Percentiles rank a stretch among this genome's conserved stretches.
Conservation (phyloP, 306 rosid species). For the Trifolium pratense region DNA sequence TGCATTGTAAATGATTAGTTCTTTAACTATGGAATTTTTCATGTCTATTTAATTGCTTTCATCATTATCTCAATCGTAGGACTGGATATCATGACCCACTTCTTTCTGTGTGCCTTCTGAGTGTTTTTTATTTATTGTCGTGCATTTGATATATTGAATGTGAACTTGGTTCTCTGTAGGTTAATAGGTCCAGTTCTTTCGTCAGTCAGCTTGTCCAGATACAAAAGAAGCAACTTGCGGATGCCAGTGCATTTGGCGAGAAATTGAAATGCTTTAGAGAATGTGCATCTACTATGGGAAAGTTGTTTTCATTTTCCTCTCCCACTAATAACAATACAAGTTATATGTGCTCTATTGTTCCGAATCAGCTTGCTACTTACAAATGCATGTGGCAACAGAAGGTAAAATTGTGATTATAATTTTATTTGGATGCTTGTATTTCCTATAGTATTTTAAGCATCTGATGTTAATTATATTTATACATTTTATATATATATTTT, state of each 20-base stretch:
- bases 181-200: conserved; percentile 66
- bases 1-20: neutral
- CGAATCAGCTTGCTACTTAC: conserved; percentile 56
- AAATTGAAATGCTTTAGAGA: conserved; percentile 64
- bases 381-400: conserved; percentile 94
- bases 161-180: conserved; percentile 52
- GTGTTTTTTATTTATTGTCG: neutral
- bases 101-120: conserved; percentile 1
- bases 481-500: conserved; percentile 5
- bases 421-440: conserved; percentile 31
- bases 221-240: conserved; percentile 73
- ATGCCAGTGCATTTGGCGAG: conserved; percentile 63
- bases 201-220: conserved; percentile 66
- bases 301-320: conserved; percentile 52
- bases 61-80: neutral
- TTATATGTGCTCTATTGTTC: conserved; percentile 48
- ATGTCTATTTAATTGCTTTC: conserved; percentile 21
- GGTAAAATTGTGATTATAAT: conserved; percentile 38
- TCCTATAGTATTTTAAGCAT: conserved; percentile 16
- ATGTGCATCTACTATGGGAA: conserved; percentile 59
- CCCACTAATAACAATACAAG: conserved; percentile 39
- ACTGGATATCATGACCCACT: conserved; percentile 15
- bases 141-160: neutral
- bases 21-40: neutral
- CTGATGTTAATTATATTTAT: conserved; percentile 1